Evolutionary conservation across 176 grass and related monocot genomes (phyloP).

Genomic region (Rhynchospora pubera): DNA sequence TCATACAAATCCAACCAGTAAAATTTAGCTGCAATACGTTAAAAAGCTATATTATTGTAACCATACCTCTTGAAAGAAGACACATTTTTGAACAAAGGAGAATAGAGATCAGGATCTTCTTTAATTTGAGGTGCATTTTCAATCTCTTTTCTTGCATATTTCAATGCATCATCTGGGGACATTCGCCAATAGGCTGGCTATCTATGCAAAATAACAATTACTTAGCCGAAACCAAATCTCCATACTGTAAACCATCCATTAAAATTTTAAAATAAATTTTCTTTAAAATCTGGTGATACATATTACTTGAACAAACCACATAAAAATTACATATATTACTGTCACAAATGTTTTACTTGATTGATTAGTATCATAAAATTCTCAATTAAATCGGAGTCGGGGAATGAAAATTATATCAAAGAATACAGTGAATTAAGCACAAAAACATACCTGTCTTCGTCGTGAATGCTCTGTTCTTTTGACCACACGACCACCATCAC

Average conservation of each 20-base stretch:
- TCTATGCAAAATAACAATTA: constrained; percentile 3
- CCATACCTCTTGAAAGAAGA: constrained; percentile 72
- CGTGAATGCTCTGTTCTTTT: background rate
- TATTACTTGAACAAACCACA: background rate
- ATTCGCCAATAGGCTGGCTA: constrained; percentile 79
- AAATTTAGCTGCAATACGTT: background rate
- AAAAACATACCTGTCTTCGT: constrained; percentile 35
- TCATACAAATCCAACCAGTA: background rate
- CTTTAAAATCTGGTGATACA: background rate
- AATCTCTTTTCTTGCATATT: constrained; percentile 64
- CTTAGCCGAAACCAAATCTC: background rate
- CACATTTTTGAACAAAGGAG: constrained; percentile 74
- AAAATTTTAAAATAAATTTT: background rate
- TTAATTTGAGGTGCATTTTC: constrained; percentile 25
- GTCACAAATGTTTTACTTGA: background rate
- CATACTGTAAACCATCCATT: background rate
- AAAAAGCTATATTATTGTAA: background rate
- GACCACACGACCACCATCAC: background rate
- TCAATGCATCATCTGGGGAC: constrained; percentile 55
- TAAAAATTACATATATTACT: background rate
- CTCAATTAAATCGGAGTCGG: background rate
- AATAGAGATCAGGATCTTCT: constrained; percentile 54
- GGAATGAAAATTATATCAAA: background rate
- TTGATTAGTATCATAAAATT: too few species aligned
- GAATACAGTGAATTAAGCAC: background rate